phyloP scores from a whole-genome alignment of 2,329 filamentous ascomycete genomes.

The Colletotrichum camelliae region DNA sequence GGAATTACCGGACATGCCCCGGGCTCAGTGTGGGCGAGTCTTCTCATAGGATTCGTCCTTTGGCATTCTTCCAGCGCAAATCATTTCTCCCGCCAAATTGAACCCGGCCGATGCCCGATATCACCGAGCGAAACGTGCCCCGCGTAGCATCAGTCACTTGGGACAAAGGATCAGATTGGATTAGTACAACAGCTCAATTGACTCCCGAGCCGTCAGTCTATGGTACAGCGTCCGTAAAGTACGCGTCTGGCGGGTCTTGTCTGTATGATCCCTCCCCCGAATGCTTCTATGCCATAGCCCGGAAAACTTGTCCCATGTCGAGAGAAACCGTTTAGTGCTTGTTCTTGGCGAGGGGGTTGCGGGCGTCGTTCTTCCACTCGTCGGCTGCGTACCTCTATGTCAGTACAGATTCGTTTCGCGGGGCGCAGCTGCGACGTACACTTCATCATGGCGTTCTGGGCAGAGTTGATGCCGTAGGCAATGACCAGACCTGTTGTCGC shows the following conservation, averaged over 20 bases:
- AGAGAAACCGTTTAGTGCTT: constrained; percentile 45
- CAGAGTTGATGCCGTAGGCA: constrained; percentile 89
- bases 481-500: constrained; percentile 73
- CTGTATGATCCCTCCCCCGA: background rate
- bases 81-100: background rate
- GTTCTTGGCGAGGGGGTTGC: constrained; percentile 72
- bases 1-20: background rate
- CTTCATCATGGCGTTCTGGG: constrained; percentile 77
- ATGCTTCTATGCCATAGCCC: constrained; percentile 10
- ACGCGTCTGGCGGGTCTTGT: background rate
- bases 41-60: background rate
- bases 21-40: background rate
- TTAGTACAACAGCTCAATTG: constrained; percentile 19
- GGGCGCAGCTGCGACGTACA: constrained; percentile 57
- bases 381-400: constrained; percentile 64
- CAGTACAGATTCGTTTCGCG: constrained; percentile 23
- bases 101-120: background rate
- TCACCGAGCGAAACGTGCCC: background rate
- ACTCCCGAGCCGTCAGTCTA: constrained; percentile 22
- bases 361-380: constrained; percentile 96
- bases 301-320: constrained; percentile 14
- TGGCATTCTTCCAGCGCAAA: background rate
- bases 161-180: background rate
- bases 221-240: constrained; percentile 19
- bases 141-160: background rate